Conservation (phyloP, 306 rosid species). For the Rubus idaeus region DNA sequence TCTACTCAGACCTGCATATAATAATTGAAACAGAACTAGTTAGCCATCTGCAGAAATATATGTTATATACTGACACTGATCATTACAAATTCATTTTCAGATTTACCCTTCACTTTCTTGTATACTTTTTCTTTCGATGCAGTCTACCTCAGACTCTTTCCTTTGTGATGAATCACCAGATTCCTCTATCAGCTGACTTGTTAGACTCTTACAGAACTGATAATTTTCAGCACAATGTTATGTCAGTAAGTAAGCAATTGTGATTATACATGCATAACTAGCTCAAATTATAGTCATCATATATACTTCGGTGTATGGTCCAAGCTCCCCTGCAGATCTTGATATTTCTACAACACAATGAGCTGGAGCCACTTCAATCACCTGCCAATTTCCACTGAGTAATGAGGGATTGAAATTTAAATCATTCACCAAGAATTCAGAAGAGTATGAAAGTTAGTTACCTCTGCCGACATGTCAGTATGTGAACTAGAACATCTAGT, state of each 20-base stretch:
- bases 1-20: slow-evolving; percentile 45
- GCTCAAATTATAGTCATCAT: not conserved
- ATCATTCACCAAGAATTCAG: not conserved
- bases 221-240: slow-evolving; percentile 22
- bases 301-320: slow-evolving; percentile 49
- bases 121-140: slow-evolving; percentile 13
- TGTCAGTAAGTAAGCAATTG: slow-evolving; percentile 15
- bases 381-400: slow-evolving; percentile 46
- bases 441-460: slow-evolving; percentile 22
- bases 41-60: slow-evolving; percentile 23
- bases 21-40: slow-evolving; percentile 23
- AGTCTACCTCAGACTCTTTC: slow-evolving; percentile 30
- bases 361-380: slow-evolving; percentile 75
- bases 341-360: slow-evolving; percentile 74
- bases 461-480: slow-evolving; percentile 70
- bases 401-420: slow-evolving; percentile 11
- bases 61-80: not conserved
- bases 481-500: slow-evolving; percentile 63
- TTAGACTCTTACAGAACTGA: slow-evolving; percentile 72
- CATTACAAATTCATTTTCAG: slow-evolving; percentile 6
- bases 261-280: slow-evolving; percentile 4
- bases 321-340: slow-evolving; percentile 65
- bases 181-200: slow-evolving; percentile 50
- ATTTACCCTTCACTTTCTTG: slow-evolving; percentile 39
- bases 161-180: slow-evolving; percentile 34